Percentiles rank a stretch among this genome's conserved stretches.
Evolutionary conservation across 176 grass and related monocot genomes (phyloP).

Genomic region (Dactylis glomerata): DNA sequence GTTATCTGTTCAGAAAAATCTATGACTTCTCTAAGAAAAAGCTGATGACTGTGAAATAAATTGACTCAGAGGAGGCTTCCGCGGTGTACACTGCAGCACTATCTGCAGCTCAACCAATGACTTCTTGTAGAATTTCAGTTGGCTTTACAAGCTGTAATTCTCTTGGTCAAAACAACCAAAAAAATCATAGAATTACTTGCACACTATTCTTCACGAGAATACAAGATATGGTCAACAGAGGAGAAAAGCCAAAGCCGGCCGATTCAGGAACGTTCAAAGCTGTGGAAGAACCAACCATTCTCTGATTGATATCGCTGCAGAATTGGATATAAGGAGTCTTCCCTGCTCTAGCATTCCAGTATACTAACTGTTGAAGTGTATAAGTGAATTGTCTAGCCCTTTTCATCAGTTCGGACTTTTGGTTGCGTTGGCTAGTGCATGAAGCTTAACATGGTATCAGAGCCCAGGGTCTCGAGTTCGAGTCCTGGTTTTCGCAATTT

Average conservation of each 20-base stretch:
- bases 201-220: background rate
- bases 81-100: background rate
- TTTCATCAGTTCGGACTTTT: too few relatives aligned
- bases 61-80: background rate
- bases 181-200: background rate
- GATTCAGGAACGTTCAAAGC: slow-evolving; percentile 9
- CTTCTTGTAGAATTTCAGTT: background rate
- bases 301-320: background rate
- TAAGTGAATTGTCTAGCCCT: too few relatives aligned
- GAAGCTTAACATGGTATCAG: too few relatives aligned
- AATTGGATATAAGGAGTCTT: slow-evolving; percentile 17
- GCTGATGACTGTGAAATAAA: background rate
- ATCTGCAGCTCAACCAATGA: background rate
- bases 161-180: background rate
- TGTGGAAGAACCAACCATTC: background rate
- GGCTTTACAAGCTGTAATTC: background rate
- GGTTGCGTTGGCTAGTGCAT: too few relatives aligned
- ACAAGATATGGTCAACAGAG: slow-evolving; percentile 6
- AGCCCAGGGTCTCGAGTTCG: too few relatives aligned
- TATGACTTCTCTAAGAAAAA: too few relatives aligned
- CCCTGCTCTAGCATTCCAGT: background rate
- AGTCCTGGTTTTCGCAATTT: too few relatives aligned
- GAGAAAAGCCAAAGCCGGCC: background rate
- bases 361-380: too few relatives aligned
- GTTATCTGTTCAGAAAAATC: too few relatives aligned